Percentiles rank a stretch among this genome's conserved stretches.
Evolutionary conservation across 1,284 basidiomycete genomes (phyloP).

Genomic region (Bjerkandera adusta): DNA sequence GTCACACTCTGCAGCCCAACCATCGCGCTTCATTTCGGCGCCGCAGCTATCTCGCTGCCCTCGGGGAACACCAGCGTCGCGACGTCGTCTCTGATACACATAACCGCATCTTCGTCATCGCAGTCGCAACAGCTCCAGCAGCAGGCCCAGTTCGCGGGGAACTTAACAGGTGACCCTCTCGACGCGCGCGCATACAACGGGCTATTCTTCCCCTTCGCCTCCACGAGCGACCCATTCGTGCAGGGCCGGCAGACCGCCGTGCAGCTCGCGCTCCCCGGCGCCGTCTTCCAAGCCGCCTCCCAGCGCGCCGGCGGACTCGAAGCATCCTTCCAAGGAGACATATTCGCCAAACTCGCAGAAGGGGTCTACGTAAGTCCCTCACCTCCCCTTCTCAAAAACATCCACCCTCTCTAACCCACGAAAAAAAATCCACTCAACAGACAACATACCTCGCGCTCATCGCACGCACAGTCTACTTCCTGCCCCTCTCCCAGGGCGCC

Average conservation of each 20-base stretch:
- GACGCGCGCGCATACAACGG: constrained; percentile 50
- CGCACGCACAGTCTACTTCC: constrained; percentile 49
- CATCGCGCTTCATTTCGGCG: constrained; percentile 40
- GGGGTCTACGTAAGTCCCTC: constrained; percentile 44
- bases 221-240: constrained; percentile 35
- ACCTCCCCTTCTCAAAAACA: not conserved
- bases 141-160: constrained; percentile 39
- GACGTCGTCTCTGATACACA: too few relatives aligned
- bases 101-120: constrained; percentile 34
- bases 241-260: constrained; percentile 38
- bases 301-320: constrained; percentile 35
- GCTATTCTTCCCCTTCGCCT: constrained; percentile 40
- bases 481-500: constrained; percentile 31
- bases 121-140: constrained; percentile 26
- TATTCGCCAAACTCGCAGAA: constrained; percentile 38
- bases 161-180: constrained; percentile 41
- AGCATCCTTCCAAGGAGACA: constrained; percentile 36
- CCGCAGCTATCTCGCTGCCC: constrained; percentile 22
- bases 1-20: constrained; percentile 45
- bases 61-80: constrained; percentile 33
- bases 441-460: constrained; percentile 48
- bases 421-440: too few relatives aligned
- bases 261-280: constrained; percentile 46
- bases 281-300: constrained; percentile 45
- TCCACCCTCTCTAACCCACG: too few relatives aligned